phyloP scores from a whole-genome alignment of 306 rosid genomes.

The Mimosa pudica region DNA sequence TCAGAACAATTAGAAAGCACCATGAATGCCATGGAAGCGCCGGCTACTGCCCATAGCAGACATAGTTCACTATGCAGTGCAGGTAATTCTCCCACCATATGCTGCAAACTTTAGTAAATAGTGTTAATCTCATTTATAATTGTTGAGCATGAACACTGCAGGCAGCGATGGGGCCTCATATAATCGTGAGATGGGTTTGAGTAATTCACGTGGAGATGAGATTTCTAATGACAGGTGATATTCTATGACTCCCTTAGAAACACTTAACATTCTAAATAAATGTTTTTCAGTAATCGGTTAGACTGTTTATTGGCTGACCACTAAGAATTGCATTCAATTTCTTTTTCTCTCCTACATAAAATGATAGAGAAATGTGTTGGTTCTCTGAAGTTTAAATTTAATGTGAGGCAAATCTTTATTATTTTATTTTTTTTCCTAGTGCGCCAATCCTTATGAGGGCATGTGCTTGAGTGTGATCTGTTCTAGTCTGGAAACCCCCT shows the following conservation, averaged over 20 bases:
- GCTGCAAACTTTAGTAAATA: not conserved
- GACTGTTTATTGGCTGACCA: not conserved
- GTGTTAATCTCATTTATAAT: conserved; percentile 18
- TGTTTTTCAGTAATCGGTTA: not conserved
- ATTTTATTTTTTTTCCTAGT: not conserved
- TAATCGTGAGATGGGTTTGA: conserved; percentile 56
- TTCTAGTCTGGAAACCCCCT: not conserved
- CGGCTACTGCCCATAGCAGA: conserved; percentile 57
- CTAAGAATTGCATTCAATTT: not conserved
- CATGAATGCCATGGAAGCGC: conserved; percentile 47
- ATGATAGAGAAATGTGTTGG: too few species aligned
- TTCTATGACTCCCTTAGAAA: not conserved
- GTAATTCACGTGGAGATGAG: conserved; percentile 54
- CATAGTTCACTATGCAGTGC: conserved; percentile 70
- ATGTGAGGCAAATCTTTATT: not conserved
- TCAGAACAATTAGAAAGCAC: conserved; percentile 52
- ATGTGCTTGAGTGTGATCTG: not conserved
- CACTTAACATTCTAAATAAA: not conserved
- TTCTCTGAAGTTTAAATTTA: not conserved
- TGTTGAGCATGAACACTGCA: conserved; percentile 37
- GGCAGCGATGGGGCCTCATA: conserved; percentile 59
- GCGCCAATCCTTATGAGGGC: not conserved
- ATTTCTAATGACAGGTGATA: conserved; percentile 58
- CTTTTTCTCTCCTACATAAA: not conserved
- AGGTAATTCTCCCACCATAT: conserved; percentile 42